Evolutionary conservation across 495 filamentous ascomycete genomes (phyloP).

Genomic region (Trichoderma erinaceum): DNA sequence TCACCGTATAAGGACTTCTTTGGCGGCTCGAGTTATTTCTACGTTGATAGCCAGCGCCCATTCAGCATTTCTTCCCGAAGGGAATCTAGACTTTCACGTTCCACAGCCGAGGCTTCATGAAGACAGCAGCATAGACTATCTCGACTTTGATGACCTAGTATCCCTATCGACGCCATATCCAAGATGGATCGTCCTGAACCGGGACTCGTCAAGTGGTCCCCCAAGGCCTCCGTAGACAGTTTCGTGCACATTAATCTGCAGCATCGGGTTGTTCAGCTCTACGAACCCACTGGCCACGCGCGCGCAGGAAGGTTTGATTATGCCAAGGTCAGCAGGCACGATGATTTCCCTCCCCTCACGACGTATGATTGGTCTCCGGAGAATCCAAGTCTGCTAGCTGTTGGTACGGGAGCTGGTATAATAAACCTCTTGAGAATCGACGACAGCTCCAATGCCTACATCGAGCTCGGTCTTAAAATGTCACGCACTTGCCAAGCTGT

Average conservation of each 20-base stretch:
- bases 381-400: conserved; percentile 61
- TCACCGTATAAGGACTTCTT: neutral
- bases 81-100: neutral
- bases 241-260: conserved; percentile 84
- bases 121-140: too few relatives aligned
- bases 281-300: conserved; percentile 59
- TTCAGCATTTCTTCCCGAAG: neutral
- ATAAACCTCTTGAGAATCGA: conserved; percentile 75
- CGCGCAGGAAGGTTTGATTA: conserved; percentile 52
- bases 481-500: conserved; percentile 87
- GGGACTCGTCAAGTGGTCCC: conserved; percentile 78
- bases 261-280: conserved; percentile 72
- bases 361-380: conserved; percentile 94
- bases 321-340: conserved; percentile 62
- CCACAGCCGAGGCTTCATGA: neutral
- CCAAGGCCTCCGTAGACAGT: conserved; percentile 56
- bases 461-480: conserved; percentile 75
- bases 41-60: neutral
- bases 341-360: conserved; percentile 76
- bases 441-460: conserved; percentile 53
- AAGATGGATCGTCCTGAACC: conserved; percentile 49
- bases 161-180: neutral
- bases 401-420: conserved; percentile 79
- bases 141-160: neutral
- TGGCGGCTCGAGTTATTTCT: neutral